Evolutionary conservation across 257 asterid genomes (phyloP).

Genomic region (Solanum bulbocastanum): DNA sequence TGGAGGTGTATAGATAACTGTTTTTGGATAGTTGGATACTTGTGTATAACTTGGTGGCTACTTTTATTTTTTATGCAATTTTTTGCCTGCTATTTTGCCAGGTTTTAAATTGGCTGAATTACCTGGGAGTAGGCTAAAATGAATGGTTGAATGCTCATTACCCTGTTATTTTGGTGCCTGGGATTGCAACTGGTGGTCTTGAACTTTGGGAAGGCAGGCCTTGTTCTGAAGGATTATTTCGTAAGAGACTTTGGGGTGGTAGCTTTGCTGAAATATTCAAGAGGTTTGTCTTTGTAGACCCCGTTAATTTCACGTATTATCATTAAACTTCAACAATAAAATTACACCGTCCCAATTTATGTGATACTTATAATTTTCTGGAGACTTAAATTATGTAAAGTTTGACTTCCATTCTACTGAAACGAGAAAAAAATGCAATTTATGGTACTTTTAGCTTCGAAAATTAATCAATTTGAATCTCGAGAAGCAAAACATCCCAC

Average conservation of each 20-base stretch:
- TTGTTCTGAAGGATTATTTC: conserved; percentile 64
- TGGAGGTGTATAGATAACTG: conserved; percentile 64
- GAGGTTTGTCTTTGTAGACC: conserved; percentile 31
- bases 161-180: conserved; percentile 83
- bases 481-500: background rate
- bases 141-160: conserved; percentile 43
- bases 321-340: background rate
- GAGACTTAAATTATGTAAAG: background rate
- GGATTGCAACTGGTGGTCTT: conserved; percentile 84
- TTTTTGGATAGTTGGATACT: conserved; percentile 54
- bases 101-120: conserved; percentile 32
- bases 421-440: background rate
- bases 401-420: background rate
- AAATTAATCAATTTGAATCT: background rate
- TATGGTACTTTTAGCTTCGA: background rate
- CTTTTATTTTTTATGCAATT: conserved; percentile 43
- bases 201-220: conserved; percentile 96
- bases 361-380: background rate
- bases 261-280: conserved; percentile 61
- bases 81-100: conserved; percentile 35
- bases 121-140: conserved; percentile 51
- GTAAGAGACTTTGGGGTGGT: conserved; percentile 86
- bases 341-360: background rate
- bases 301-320: background rate
- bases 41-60: conserved; percentile 70